Conservation (phyloP, 176 grass and related monocot species). For the Hsuehochloa calcarea region DNA sequence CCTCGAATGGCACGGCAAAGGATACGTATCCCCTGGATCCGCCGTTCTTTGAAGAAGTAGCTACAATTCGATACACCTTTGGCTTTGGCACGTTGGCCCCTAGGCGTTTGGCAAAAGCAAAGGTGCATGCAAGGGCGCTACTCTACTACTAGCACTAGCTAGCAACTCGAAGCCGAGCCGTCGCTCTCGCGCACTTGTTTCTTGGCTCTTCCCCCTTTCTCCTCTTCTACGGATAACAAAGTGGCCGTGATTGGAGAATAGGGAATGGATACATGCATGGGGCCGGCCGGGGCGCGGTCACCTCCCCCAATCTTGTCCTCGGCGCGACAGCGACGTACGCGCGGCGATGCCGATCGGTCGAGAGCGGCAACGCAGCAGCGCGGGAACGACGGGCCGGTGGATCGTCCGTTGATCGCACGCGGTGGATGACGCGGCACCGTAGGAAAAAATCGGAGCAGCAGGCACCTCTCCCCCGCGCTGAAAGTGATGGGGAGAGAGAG, state of each 20-base stretch:
- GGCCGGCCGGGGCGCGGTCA: neutral
- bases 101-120: conserved; percentile 25
- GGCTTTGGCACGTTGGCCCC: neutral
- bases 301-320: neutral
- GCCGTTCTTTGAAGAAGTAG: neutral
- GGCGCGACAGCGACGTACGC: neutral
- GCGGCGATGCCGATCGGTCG: neutral
- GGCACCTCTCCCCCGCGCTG: neutral
- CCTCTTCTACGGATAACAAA: neutral
- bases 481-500: neutral
- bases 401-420: neutral
- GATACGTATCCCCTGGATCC: neutral
- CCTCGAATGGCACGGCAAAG: neutral
- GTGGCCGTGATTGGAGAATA: neutral
- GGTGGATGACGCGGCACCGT: neutral
- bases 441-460: neutral
- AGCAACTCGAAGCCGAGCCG: neutral
- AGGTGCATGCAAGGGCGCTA: neutral
- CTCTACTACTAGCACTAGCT: too few relatives aligned
- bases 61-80: too few relatives aligned
- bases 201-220: neutral
- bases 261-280: neutral
- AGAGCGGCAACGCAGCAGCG: neutral
- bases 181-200: neutral
- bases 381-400: too few relatives aligned